Conservation (phyloP, 306 rosid species). For the Calophaca sinica region DNA sequence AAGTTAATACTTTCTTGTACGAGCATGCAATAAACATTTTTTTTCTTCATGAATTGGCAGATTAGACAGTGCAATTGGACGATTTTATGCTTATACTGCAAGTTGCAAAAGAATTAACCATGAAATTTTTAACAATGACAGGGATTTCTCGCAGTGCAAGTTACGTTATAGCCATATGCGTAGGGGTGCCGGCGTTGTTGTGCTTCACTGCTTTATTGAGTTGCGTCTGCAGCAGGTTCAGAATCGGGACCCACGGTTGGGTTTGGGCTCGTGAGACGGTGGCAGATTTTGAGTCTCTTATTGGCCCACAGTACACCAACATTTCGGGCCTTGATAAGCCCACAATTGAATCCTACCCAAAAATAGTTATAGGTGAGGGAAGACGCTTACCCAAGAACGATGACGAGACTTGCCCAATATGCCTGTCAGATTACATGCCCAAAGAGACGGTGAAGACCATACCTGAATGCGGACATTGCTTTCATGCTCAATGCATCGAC, state of each 20-base stretch:
- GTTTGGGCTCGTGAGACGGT: conserved; percentile 34
- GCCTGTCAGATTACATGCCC: conserved; percentile 69
- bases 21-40: too few species aligned
- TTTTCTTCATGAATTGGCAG: background rate
- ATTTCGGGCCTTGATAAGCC: conserved; percentile 60
- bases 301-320: conserved; percentile 39
- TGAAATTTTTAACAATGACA: conserved; percentile 32
- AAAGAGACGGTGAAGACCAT: conserved; percentile 68
- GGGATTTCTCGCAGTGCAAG: conserved; percentile 61
- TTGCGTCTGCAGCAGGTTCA: conserved; percentile 41
- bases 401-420: conserved; percentile 64
- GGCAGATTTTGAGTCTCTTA: conserved; percentile 54
- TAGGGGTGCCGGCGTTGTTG: conserved; percentile 54
- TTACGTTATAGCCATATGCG: conserved; percentile 59
- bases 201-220: conserved; percentile 59
- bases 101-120: background rate
- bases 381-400: conserved; percentile 54
- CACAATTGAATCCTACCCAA: conserved; percentile 69
- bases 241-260: conserved; percentile 23
- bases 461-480: conserved; percentile 75
- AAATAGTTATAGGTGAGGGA: conserved; percentile 63
- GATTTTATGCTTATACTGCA: background rate
- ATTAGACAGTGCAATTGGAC: background rate
- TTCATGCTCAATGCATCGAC: conserved; percentile 77
- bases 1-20: too few species aligned